Base-by-base conservation (phyloP, 2,329 filamentous ascomycete genomes). In the Scedosporium minutisporum region DNA sequence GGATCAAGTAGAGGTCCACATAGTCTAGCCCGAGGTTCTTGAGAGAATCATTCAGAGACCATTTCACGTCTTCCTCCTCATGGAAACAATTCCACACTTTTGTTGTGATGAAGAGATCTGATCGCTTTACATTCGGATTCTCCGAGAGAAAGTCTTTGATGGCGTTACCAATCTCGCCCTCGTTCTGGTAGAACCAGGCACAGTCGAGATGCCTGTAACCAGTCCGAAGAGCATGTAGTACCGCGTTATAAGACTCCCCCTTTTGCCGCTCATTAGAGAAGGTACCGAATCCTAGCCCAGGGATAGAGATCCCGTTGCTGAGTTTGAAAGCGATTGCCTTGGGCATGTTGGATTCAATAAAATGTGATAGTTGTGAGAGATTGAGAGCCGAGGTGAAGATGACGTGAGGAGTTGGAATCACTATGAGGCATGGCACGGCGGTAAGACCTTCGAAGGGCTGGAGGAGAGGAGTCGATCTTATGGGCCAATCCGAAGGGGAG, bases 21-120 rank as follows among this genome's bases (percentile, higher is more conserved):
- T 86, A 86, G 62, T 84, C 82, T 3, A 81, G 76, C 59, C 78
- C 76, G 63, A 87, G 76, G 68, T 81, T 80, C 68, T 80, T 77
- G 57, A 87, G 75, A 2, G 81, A 83, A 58, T 81, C 79, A 65
- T 83, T 76, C 10, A 86, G 76, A 4, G 82, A 84, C 62, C 78
- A 76, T 66, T 80, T 78, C 55, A 86, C 84, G 60, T 82, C 75
- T 67, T 83, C 80, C 68, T 87, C 84, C 72, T 81, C 83, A 68
- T 86, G 83, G 76, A 69, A 71, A 67, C 87, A 87, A 67, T 80
- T 80, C 78, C 78, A 80, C 33, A 90, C 80, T 79, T 90, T 90
- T 67, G 53, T 62, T 16, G 53, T 48, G 58, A 71, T 41, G 59
- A 69, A 74, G 10, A 73, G 66, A 0, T 73, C 69, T 6, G 69